Evolutionary conservation across 1,284 basidiomycete species (phyloP).

Genomic region (Melampsora larici-populina): DNA sequence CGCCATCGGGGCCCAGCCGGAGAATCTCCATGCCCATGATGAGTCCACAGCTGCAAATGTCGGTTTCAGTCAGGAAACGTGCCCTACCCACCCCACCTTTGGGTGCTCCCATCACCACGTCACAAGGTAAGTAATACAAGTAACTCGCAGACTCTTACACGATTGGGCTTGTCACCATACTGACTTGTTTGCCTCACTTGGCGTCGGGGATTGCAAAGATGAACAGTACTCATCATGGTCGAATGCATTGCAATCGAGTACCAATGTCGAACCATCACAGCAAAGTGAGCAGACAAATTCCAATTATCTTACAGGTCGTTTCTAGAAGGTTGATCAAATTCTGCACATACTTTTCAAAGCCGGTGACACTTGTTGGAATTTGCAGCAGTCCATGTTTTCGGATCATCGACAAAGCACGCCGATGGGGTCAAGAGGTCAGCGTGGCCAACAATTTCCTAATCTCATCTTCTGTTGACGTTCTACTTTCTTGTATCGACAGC

Average conservation of each 20-base stretch:
- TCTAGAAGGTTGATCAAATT: too few relatives aligned
- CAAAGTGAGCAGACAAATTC: too few relatives aligned
- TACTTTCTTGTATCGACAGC: not conserved
- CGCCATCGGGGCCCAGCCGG: not conserved
- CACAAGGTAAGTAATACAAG: not conserved
- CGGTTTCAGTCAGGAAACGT: slow-evolving; percentile 18
- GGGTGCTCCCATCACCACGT: not conserved
- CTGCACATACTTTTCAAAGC: too few relatives aligned
- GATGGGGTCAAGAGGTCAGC: not conserved
- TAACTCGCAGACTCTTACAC: too few relatives aligned
- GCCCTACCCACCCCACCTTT: slow-evolving; percentile 36
- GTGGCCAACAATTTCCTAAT: not conserved
- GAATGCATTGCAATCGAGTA: too few relatives aligned
- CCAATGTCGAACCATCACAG: too few relatives aligned
- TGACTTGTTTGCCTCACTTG: too few relatives aligned
- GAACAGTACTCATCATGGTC: too few relatives aligned
- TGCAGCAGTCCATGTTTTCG: not conserved
- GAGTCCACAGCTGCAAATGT: not conserved
- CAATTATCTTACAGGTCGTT: too few relatives aligned
- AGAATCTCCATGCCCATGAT: not conserved
- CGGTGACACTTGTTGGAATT: too few relatives aligned
- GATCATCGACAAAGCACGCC: not conserved
- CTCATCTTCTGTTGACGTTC: not conserved
- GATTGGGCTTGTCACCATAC: too few relatives aligned
- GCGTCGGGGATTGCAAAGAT: too few relatives aligned